phyloP scores from a whole-genome alignment of 192 early-diverging fungal species.

The Spinellus fusiger region DNA sequence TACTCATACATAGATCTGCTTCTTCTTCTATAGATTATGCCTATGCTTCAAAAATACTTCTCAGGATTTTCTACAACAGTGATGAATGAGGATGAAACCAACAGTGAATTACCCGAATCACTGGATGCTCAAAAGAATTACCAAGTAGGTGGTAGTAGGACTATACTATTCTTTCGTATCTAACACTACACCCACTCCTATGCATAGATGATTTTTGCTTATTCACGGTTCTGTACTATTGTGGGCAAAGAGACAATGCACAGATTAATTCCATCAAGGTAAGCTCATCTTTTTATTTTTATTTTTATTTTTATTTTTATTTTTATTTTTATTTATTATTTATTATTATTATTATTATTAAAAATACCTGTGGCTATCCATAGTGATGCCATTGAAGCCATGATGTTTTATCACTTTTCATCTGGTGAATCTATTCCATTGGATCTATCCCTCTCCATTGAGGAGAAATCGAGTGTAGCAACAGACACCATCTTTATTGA shows the following conservation, averaged over 20 bases:
- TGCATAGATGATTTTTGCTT: slow-evolving; percentile 53
- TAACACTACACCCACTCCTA: not conserved
- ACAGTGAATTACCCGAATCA: slow-evolving; percentile 24
- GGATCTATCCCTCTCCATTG: not conserved
- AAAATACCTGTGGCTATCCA: not conserved
- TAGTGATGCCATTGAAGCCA: slow-evolving; percentile 45
- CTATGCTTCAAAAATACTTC: slow-evolving; percentile 54
- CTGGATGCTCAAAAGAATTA: slow-evolving; percentile 44
- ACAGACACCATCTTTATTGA: not conserved
- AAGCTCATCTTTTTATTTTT: not conserved
- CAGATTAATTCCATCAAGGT: slow-evolving; percentile 47
- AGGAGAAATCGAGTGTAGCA: not conserved
- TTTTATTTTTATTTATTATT: not conserved
- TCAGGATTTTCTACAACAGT: slow-evolving; percentile 41
- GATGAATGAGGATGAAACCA: slow-evolving; percentile 8
- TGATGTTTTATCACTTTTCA: slow-evolving; percentile 45
- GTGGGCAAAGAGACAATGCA: slow-evolving; percentile 50
- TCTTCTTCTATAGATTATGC: slow-evolving; percentile 37
- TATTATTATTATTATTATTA: not conserved
- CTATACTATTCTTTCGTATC: not conserved
- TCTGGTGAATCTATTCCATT: slow-evolving; percentile 17
- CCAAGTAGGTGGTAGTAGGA: slow-evolving; percentile 28
- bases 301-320: not conserved
- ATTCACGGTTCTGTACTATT: slow-evolving; percentile 46
- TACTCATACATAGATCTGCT: no score